Evolutionary conservation across 345 rosid genomes (phyloP).

Genomic region (Eucalyptus cloeziana): DNA sequence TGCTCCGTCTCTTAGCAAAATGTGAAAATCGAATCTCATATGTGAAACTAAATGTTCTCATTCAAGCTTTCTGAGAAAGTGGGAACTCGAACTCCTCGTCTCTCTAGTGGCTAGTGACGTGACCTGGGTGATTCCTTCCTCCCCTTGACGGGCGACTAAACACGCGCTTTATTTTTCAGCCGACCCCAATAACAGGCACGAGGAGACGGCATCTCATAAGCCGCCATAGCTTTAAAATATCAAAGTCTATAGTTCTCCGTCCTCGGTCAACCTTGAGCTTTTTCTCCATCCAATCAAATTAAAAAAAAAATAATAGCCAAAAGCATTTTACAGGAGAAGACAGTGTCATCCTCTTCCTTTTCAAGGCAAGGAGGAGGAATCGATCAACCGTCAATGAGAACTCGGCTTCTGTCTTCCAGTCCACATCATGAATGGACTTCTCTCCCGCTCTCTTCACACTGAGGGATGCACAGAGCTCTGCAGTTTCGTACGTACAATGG

Average conservation of each 20-base stretch:
- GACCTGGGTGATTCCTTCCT: fast-evolving
- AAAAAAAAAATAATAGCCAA: background rate
- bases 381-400: background rate
- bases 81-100: fast-evolving
- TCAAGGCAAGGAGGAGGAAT: background rate
- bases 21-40: fast-evolving
- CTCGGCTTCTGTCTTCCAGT: background rate
- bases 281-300: background rate
- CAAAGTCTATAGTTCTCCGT: background rate
- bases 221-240: background rate
- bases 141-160: background rate
- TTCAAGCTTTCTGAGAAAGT: too few species aligned
- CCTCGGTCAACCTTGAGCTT: background rate
- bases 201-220: background rate
- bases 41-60: fast-evolving
- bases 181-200: background rate
- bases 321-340: background rate
- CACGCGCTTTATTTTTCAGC: background rate
- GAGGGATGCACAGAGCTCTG: background rate
- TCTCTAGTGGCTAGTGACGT: fast-evolving
- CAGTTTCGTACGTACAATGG: background rate
- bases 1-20: fast-evolving
- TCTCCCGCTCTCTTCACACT: background rate
- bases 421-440: background rate
- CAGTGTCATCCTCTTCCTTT: background rate